Evolutionary conservation across 192 early-diverging fungal genomes (phyloP), one percentile per base, ranked within the genome.

Genomic region (Umbelopsis vinacea): DNA sequence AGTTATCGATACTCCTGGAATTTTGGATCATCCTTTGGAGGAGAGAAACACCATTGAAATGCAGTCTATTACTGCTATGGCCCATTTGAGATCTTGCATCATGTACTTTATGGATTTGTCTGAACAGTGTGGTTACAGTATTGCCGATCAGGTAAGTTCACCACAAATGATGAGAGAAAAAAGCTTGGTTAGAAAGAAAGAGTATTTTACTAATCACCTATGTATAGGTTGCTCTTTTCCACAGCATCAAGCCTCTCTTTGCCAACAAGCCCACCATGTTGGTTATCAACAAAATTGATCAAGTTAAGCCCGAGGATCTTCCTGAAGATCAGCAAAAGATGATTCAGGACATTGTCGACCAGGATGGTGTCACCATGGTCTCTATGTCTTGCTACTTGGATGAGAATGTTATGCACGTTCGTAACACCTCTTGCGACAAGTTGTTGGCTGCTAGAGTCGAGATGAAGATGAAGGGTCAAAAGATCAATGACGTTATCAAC

Each of bases 1-100:
- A 83, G 98, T 99, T n/a, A 98, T 99, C 69, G 98, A 99, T 81
- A 99, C 98, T 50, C 98, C 98, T 40, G 98, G 98, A 68, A 98
- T 99, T 79, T 88, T 99, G 53, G 98, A 99, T 84, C 98, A 98
- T 79, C 96, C 98, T 24, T 88, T 99, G 66, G 98, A 99, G 85
- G 90, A 99, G 77, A 90, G 96, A 76, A 99, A 99, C 85, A 98
- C 97, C 38, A 99, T 99, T 74, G 98, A 99, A 85, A 99, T 99
- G 98, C 98, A 99, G 87, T 98, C 96, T 66, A 96, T 99, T 76
- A 99, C 98, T 10, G 98, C 98, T 37, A 86, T 99, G 55, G 98
- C 98, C 11, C 98, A 99, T 80, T 82, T 99, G 84, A 90, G 97
- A 71, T 91, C 95, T 17, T 94, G 94, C 50, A 91, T 99, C 70